phyloP scores from a whole-genome alignment of 306 rosid species.

The Ochetophila trinervis region DNA sequence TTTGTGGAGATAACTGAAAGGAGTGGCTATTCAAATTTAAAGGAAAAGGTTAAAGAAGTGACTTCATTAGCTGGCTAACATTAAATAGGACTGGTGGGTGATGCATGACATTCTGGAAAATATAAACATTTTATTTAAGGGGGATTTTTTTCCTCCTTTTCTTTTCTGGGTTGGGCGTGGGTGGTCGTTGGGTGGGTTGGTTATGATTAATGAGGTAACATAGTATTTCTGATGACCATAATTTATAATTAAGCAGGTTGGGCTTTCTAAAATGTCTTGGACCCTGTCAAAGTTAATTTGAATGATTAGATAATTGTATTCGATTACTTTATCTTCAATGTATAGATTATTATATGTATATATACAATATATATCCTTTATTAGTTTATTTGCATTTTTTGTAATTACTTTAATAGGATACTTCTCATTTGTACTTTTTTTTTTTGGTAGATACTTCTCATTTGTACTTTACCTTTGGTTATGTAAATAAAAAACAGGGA shows the following conservation, averaged over 20 bases:
- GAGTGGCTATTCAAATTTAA: too few species aligned
- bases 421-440: slow-evolving; percentile 6
- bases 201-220: background rate
- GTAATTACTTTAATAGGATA: background rate
- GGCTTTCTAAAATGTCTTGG: background rate
- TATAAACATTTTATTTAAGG: background rate
- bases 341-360: too few species aligned
- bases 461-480: background rate
- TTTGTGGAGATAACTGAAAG: too few species aligned
- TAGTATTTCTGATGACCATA: background rate
- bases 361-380: too few species aligned
- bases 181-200: background rate
- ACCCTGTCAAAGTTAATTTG: background rate
- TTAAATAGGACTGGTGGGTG: too few species aligned
- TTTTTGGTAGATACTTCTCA: background rate
- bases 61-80: too few species aligned
- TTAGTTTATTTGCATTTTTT: background rate
- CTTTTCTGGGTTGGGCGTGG: background rate
- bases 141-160: background rate
- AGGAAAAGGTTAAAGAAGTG: too few species aligned
- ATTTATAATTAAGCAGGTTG: background rate
- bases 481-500: background rate
- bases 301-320: background rate
- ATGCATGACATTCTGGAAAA: too few species aligned
- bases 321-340: too few species aligned